phyloP scores from a whole-genome alignment of 768 basidiomycete genomes.

The Calocera viscosa region DNA sequence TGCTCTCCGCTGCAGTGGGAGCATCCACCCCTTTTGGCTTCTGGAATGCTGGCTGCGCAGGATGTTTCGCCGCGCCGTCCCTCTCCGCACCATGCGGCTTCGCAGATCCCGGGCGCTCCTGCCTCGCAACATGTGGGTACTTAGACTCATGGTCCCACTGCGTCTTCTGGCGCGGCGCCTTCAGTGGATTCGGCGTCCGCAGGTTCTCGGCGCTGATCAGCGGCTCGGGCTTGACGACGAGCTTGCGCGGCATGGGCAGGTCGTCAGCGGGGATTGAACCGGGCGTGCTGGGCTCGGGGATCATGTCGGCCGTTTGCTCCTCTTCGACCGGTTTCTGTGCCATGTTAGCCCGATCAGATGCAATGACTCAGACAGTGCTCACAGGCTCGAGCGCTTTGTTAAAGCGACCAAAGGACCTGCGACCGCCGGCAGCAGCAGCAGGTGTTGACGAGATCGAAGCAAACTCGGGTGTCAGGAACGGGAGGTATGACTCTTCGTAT shows the following conservation, averaged over 20 bases:
- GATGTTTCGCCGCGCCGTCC: neutral
- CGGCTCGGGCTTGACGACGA: neutral
- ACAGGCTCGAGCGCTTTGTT: constrained; percentile 2
- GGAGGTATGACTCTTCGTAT: constrained; percentile 6
- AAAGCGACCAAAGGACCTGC: neutral
- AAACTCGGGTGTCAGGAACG: neutral
- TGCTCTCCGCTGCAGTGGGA: neutral
- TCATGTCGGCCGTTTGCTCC: neutral
- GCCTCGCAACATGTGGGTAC: no score
- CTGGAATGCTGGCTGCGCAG: neutral
- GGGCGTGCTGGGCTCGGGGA: neutral
- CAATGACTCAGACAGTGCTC: neutral
- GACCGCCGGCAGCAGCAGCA: neutral
- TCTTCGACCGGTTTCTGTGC: neutral
- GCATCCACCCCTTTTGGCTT: neutral
- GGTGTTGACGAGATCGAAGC: neutral
- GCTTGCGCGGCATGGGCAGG: neutral
- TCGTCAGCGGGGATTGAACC: neutral
- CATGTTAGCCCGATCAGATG: neutral
- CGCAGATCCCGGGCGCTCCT: no score
- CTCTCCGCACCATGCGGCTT: no score
- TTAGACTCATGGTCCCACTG: no score
- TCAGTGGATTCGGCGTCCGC: neutral
- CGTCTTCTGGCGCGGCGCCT: neutral
- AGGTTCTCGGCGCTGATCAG: neutral